Percentiles rank a stretch among this genome's conserved stretches.
Evolutionary conservation across 2,329 filamentous ascomycete species (phyloP).

Genomic region (Penicillium sumatraense): DNA sequence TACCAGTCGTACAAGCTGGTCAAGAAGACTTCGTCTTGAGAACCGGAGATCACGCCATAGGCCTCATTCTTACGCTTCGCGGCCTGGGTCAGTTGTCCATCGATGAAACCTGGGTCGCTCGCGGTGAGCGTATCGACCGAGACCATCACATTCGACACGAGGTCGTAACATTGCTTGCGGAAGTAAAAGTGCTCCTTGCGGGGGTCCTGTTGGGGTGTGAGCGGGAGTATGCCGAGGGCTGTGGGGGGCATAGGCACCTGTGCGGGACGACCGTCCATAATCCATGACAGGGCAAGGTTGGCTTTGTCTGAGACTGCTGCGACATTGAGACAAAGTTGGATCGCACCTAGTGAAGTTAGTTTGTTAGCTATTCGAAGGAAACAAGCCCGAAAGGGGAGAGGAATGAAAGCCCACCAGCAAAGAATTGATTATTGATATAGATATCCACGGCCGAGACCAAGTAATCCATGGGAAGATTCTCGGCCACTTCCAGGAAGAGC

Average conservation of each 20-base stretch:
- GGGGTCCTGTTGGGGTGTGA: conserved; percentile 58
- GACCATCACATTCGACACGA: conserved; percentile 82
- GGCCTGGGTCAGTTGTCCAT: conserved; percentile 76
- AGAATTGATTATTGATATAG: conserved; percentile 84
- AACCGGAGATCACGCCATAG: conserved; percentile 85
- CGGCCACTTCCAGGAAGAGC: conserved; percentile 86
- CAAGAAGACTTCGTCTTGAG: conserved; percentile 91
- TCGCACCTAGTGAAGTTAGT: conserved; percentile 61
- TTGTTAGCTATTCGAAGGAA: too few relatives aligned
- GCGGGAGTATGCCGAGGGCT: conserved; percentile 7
- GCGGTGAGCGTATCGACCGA: conserved; percentile 74
- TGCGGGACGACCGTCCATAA: conserved; percentile 78
- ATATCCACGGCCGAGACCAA: conserved; percentile 76
- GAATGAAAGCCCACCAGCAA: conserved; percentile 62
- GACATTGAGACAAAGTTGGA: conserved; percentile 82
- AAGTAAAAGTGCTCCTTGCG: conserved; percentile 70
- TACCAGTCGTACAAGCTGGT: conserved; percentile 99
- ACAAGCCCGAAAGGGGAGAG: too few relatives aligned
- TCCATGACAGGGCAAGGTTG: conserved; percentile 82
- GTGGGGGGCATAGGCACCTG: conserved; percentile 44
- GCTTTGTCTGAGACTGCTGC: conserved; percentile 85
- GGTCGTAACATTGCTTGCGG: conserved; percentile 78
- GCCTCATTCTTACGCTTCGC: conserved; percentile 84
- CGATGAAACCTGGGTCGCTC: conserved; percentile 71
- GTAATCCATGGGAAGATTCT: conserved; percentile 78